phyloP scores from a whole-genome alignment of 768 basidiomycete genomes.

The Lactifluus pinguis region DNA sequence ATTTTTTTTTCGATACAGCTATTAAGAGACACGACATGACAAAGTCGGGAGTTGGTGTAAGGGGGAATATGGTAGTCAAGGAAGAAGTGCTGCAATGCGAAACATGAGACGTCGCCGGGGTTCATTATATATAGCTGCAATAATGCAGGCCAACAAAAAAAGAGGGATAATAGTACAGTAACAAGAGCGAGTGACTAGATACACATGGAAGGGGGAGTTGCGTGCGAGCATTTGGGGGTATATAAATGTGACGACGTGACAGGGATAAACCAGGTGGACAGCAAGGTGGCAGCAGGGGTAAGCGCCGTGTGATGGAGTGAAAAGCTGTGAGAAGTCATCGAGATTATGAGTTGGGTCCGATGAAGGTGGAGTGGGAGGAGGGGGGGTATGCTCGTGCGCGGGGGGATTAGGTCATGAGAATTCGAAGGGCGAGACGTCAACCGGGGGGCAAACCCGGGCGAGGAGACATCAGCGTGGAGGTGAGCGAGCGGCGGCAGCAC shows the following conservation, averaged over 20 bases:
- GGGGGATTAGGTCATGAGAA: not conserved
- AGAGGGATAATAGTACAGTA: constrained; percentile 12
- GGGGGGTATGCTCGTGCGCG: constrained; percentile 9
- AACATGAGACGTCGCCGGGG: constrained; percentile 6
- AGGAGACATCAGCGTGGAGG: constrained; percentile 1
- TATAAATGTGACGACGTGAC: constrained; percentile 15
- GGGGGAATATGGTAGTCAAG: not conserved
- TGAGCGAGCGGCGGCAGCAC: constrained; percentile 40
- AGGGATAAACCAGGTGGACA: not conserved
- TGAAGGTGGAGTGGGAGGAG: not conserved
- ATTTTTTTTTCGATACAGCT: constrained; percentile 8
- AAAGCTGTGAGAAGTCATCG: not conserved
- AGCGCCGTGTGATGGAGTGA: constrained; percentile 5
- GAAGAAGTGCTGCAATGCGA: constrained; percentile 7
- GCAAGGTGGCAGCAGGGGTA: not conserved
- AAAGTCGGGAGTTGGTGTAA: not conserved
- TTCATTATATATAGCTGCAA: constrained; percentile 17
- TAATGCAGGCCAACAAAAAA: constrained; percentile 3
- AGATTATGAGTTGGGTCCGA: constrained; percentile 3
- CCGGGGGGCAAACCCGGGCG: not conserved
- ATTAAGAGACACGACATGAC: not conserved
- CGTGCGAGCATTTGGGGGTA: constrained; percentile 14
- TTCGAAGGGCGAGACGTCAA: not conserved
- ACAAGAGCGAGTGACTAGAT: constrained; percentile 8
- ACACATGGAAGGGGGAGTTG: not conserved